Conservation (phyloP, 768 basidiomycete species). For the Agaricus blazei region DNA sequence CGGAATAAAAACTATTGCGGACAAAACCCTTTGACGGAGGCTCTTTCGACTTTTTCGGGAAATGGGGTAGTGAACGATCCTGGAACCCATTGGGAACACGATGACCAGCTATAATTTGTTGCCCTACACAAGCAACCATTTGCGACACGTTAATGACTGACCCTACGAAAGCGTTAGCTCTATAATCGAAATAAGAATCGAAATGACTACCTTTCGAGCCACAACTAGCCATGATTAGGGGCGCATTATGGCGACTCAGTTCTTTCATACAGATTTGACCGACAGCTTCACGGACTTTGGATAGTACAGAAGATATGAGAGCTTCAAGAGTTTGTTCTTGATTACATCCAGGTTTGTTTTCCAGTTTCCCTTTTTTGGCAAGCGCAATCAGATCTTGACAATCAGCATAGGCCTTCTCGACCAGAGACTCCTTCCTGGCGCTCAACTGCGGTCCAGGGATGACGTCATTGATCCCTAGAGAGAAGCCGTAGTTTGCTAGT, state of each 20-base stretch:
- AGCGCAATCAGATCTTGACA: constrained; percentile 84
- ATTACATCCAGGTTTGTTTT: constrained; percentile 97
- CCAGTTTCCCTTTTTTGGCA: constrained; percentile 87
- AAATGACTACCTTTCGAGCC: constrained; percentile 83
- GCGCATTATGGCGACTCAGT: constrained; percentile 94
- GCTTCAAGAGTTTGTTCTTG: constrained; percentile 97
- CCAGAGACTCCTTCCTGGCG: constrained; percentile 75
- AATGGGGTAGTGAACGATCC: constrained; percentile 98
- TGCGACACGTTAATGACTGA: constrained; percentile 99
- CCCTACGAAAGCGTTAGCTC: constrained; percentile 34
- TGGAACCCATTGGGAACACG: constrained; percentile 99
- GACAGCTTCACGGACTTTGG: constrained; percentile 92
- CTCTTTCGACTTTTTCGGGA: constrained; percentile 93
- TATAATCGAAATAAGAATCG: background rate
- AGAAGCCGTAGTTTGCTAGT: constrained; percentile 95
- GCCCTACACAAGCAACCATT: constrained; percentile 99
- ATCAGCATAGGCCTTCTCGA: constrained; percentile 83
- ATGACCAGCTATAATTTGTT: constrained; percentile 96
- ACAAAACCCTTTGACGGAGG: constrained; percentile 99
- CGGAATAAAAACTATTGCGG: constrained; percentile 93
- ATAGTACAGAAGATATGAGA: constrained; percentile 89
- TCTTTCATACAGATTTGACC: constrained; percentile 98
- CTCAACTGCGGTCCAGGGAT: constrained; percentile 89
- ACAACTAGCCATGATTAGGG: constrained; percentile 98
- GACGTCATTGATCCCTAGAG: constrained; percentile 97